phyloP scores from a whole-genome alignment of 2,329 filamentous ascomycete species.

The Fulvia fulva region DNA sequence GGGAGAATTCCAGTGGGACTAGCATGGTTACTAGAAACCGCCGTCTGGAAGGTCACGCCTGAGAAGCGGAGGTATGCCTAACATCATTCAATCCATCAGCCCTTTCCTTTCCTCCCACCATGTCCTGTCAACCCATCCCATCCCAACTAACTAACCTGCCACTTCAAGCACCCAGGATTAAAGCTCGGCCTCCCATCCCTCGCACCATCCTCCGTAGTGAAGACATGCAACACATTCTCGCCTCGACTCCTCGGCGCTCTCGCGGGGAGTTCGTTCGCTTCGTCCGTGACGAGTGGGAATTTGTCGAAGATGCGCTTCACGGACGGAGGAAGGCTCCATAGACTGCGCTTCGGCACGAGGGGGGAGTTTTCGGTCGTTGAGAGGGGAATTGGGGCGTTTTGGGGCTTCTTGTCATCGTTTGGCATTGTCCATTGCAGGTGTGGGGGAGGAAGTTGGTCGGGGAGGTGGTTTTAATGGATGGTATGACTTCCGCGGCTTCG shows the following conservation, averaged over 20 bases:
- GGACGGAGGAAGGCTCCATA: constrained; percentile 63
- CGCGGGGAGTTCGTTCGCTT: constrained; percentile 68
- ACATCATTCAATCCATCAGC: constrained; percentile 7
- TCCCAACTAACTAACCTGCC: constrained; percentile 65
- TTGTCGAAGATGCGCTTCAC: constrained; percentile 78
- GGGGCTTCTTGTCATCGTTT: constrained; percentile 17
- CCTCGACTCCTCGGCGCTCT: constrained; percentile 49
- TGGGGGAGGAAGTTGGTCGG: not conserved
- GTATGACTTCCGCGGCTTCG: not conserved
- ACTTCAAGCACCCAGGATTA: constrained; percentile 91
- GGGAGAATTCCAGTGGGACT: constrained; percentile 85
- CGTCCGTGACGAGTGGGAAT: constrained; percentile 75
- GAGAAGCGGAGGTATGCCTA: constrained; percentile 81
- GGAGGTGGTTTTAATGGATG: not conserved
- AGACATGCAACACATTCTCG: constrained; percentile 68
- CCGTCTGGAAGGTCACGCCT: constrained; percentile 61
- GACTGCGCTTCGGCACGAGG: not conserved
- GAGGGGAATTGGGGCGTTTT: not conserved
- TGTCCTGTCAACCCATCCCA: no score
- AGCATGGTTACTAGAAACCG: constrained; percentile 84
- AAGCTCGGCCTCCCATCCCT: constrained; percentile 65
- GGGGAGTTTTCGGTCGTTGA: constrained; percentile 2
- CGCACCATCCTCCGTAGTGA: constrained; percentile 64
- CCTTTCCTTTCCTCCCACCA: not conserved
- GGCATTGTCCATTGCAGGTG: constrained; percentile 18